phyloP scores from a whole-genome alignment of 148 eudicot species.

The Rhododendron ferrugineum region DNA sequence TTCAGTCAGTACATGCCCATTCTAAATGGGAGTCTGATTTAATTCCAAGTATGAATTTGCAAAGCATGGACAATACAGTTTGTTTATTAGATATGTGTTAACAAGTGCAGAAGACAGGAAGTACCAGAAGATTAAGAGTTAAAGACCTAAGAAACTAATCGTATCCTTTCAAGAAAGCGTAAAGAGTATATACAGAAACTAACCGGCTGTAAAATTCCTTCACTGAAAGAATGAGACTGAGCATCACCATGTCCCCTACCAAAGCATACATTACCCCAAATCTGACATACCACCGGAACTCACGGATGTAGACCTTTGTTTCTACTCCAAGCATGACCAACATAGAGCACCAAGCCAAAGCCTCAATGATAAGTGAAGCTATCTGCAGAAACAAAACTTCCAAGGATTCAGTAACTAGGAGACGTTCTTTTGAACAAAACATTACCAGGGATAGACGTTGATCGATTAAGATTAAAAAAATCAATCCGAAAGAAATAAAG shows the following conservation, averaged over 20 bases:
- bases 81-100: not conserved
- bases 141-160: not conserved
- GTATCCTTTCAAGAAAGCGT: not conserved
- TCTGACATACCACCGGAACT: conserved; percentile 78
- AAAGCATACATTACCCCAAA: conserved; percentile 74
- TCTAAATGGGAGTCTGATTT: not conserved
- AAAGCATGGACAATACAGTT: not conserved
- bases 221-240: conserved; percentile 68
- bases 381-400: conserved; percentile 36
- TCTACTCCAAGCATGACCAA: conserved; percentile 69
- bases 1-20: not conserved
- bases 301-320: conserved; percentile 76
- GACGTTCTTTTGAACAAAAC: not conserved
- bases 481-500: not conserved
- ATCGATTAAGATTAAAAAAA: not conserved
- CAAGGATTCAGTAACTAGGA: not conserved
- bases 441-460: not conserved
- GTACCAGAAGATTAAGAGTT: not conserved
- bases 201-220: conserved; percentile 65
- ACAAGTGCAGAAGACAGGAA: not conserved
- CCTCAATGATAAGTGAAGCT: conserved; percentile 55
- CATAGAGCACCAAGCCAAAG: conserved; percentile 81
- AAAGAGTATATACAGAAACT: conserved; percentile 15
- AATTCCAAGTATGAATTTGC: not conserved
- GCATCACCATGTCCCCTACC: conserved; percentile 76